Evolutionary conservation across 441 rosid species (phyloP), one percentile per base, ranked within the genome.

Genomic region (Biscutella laevigata): DNA sequence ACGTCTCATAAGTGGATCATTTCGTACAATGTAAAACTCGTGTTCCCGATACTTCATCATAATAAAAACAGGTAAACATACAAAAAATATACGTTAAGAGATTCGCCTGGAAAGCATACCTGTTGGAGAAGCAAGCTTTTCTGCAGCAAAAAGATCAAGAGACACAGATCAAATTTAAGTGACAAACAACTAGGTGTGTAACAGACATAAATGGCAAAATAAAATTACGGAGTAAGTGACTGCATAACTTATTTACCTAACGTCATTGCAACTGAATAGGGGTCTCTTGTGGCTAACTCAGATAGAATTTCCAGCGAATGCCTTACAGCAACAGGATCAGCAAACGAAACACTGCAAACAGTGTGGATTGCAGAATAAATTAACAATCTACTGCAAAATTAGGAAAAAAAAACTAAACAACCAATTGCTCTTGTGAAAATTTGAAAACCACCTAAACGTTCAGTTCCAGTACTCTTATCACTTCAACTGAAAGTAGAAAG

Each of bases 281-380:
- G 97, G 68, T 94, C 97, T 72, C 71, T 83, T 46, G 81, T 44
- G 37, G 99, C 97, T 70, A 94, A 61, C 67, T 89, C 97, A 28
- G 80, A 80, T 43, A 84, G 60, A 72, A 94, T 87, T 75, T 89
- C 95, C 72, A 94, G 66, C 36, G 99, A 80, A 83, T 89, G 96
- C 70, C 99, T 80, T 72, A 94, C 99, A 41, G 99, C 97, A 71
- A 94, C 76, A 71, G 99, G 97, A 80, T 94, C 99, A 55, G 88
- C 80, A 77, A 87, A 86, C 21, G 83, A 86, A 67, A 89, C 71
- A 71, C 96, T 88, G 79, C 71, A 69, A 43, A 58, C 15, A 63
- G 43, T n/a, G 36, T 28, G 30, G 21, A 61, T 35, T 42, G 39
- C 35, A 35, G 17, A 54, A 35, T 53, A 53, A 54, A 37, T 53